Evolutionary conservation across 805 yeast genomes (phyloP).

Genomic region (Sugiyamaella chiloensis): DNA sequence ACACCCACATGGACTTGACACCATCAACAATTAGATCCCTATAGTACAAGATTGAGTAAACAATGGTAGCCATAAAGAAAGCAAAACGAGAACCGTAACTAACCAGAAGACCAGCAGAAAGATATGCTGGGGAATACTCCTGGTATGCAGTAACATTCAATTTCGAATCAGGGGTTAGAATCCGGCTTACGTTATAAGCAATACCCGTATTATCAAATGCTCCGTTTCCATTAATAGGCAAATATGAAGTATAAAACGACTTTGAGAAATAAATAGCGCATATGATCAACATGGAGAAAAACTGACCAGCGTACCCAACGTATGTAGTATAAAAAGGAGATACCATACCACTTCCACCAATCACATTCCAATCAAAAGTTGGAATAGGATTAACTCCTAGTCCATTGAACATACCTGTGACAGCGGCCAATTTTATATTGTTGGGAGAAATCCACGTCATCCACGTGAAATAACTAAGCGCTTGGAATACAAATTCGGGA

Average conservation of each 20-base stretch:
- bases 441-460: slow-evolving; percentile 58
- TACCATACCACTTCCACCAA: slow-evolving; percentile 40
- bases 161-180: slow-evolving; percentile 34
- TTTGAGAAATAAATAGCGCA: slow-evolving; percentile 53
- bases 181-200: slow-evolving; percentile 45
- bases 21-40: slow-evolving; percentile 22
- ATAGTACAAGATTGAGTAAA: slow-evolving; percentile 32
- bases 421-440: slow-evolving; percentile 47
- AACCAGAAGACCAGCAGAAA: slow-evolving; percentile 45
- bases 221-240: slow-evolving; percentile 57
- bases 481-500: slow-evolving; percentile 58
- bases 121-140: slow-evolving; percentile 65
- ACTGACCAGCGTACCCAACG: slow-evolving; percentile 37
- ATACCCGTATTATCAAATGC: slow-evolving; percentile 53
- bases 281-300: slow-evolving; percentile 32
- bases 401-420: slow-evolving; percentile 49
- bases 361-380: slow-evolving; percentile 44
- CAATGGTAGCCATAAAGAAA: slow-evolving; percentile 52
- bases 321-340: slow-evolving; percentile 43
- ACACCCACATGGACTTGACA: slow-evolving; percentile 19
- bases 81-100: slow-evolving; percentile 56
- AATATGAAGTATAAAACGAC: slow-evolving; percentile 47
- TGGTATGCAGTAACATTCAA: slow-evolving; percentile 48
- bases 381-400: slow-evolving; percentile 47
- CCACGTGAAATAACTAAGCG: slow-evolving; percentile 55